Conservation (phyloP, 148 eudicot genomes). For the Salicornia ramosissima region DNA sequence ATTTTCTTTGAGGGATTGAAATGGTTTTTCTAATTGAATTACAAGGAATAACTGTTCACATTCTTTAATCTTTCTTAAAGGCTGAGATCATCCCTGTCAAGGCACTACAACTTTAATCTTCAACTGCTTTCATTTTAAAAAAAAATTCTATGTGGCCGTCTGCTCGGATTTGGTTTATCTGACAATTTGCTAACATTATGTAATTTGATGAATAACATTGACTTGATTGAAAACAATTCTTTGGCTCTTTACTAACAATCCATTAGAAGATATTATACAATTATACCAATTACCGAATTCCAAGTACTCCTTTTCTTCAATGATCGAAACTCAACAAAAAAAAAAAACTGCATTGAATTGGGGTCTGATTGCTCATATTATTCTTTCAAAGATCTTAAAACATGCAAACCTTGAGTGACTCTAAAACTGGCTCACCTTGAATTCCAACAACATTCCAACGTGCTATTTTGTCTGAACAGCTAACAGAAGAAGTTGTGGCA, state of each 20-base stretch:
- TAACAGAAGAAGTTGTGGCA: conserved; percentile 77
- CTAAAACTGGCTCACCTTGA: conserved; percentile 54
- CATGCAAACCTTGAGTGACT: not conserved
- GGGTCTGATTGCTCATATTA: not conserved
- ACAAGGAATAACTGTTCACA: not conserved
- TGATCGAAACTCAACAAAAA: not conserved
- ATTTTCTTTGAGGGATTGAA: not conserved
- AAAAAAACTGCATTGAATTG: not conserved
- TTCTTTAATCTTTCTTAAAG: not conserved
- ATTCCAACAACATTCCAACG: conserved; percentile 92
- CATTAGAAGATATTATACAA: not conserved
- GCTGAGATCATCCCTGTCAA: not conserved
- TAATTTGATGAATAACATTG: not conserved
- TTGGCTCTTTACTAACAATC: not conserved
- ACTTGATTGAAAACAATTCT: not conserved
- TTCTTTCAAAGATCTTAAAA: not conserved
- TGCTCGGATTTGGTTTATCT: not conserved
- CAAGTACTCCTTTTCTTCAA: not conserved
- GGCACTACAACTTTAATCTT: too few species aligned
- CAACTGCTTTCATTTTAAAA: too few species aligned
- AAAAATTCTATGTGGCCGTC: too few species aligned
- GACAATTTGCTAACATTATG: not conserved
- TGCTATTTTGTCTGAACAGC: conserved; percentile 97
- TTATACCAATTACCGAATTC: not conserved
- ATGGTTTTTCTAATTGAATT: not conserved